These are phyloP conservation scores for Nematocida displodere DNA, from an alignment of 371 early-diverging fungal species.

Conservation along the genomic window DNA sequence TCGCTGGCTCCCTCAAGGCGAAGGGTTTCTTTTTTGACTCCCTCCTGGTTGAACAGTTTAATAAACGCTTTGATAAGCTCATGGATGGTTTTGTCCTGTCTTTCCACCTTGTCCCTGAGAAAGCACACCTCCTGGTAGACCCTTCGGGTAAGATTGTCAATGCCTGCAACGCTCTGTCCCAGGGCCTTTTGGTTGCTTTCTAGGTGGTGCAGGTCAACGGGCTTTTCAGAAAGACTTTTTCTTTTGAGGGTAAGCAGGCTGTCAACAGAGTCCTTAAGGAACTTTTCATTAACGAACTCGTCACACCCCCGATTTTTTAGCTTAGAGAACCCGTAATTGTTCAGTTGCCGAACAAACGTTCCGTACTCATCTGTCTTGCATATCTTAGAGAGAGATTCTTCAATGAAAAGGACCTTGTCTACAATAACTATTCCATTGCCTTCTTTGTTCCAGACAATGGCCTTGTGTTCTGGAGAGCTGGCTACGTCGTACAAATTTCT, in stretches of 20 bases:
- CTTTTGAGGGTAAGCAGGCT: conserved; percentile 42
- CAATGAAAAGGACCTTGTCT: conserved; percentile 62
- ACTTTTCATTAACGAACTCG: conserved; percentile 62
- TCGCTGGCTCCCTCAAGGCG: conserved; percentile 17
- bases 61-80: conserved; percentile 61
- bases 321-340: conserved; percentile 65
- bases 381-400: conserved; percentile 54
- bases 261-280: conserved; percentile 49
- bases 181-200: conserved; percentile 34
- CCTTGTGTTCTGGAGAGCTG: conserved; percentile 30
- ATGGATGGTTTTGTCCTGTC: conserved; percentile 63
- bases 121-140: conserved; percentile 52
- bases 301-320: conserved; percentile 37
- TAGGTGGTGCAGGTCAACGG: conserved; percentile 16
- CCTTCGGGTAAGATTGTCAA: conserved; percentile 54
- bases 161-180: conserved; percentile 45
- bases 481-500: conserved; percentile 61
- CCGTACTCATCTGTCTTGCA: conserved; percentile 65
- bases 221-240: conserved; percentile 11
- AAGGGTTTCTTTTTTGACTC: conserved; percentile 16
- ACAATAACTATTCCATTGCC: conserved; percentile 59
- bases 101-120: conserved; percentile 61
- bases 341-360: conserved; percentile 63
- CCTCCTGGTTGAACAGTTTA: conserved; percentile 56
- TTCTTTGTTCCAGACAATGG: conserved; percentile 61